Evolutionary conservation across 1,284 basidiomycete genomes (phyloP).

Genomic region (Grifola frondosa): DNA sequence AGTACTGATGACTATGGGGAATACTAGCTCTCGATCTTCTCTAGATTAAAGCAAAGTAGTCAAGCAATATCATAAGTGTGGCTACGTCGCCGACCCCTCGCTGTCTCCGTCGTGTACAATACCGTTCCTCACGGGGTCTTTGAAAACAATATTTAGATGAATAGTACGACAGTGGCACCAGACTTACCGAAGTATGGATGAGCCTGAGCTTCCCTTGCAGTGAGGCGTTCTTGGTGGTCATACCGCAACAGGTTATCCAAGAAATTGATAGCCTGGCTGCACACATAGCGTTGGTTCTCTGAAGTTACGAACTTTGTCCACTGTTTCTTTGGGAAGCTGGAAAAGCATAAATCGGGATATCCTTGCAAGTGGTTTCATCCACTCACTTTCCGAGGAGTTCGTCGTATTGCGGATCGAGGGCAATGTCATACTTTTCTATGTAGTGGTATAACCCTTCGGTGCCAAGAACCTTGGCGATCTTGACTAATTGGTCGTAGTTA

Average conservation of each 20-base stretch:
- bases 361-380: constrained; percentile 8
- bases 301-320: constrained; percentile 93
- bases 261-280: constrained; percentile 98
- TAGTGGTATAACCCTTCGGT: constrained; percentile 93
- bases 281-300: constrained; percentile 96
- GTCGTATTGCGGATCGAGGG: constrained; percentile 88
- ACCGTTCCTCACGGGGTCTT: constrained; percentile 63
- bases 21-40: too few species aligned
- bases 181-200: constrained; percentile 85
- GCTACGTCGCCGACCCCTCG: constrained; percentile 72
- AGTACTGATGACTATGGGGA: too few species aligned
- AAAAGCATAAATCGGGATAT: constrained; percentile 8
- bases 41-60: constrained; percentile 7
- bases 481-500: constrained; percentile 98
- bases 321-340: constrained; percentile 87
- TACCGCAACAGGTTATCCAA: constrained; percentile 95
- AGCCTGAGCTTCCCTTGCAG: constrained; percentile 86
- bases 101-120: constrained; percentile 58
- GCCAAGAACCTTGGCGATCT: constrained; percentile 96
- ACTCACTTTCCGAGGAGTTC: constrained; percentile 79
- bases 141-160: constrained; percentile 22
- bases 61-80: constrained; percentile 25
- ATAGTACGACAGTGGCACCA: constrained; percentile 17
- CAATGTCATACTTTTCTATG: constrained; percentile 93
- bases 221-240: constrained; percentile 95